phyloP scores from a whole-genome alignment of 345 rosid genomes.

The Boechera retrofracta region DNA sequence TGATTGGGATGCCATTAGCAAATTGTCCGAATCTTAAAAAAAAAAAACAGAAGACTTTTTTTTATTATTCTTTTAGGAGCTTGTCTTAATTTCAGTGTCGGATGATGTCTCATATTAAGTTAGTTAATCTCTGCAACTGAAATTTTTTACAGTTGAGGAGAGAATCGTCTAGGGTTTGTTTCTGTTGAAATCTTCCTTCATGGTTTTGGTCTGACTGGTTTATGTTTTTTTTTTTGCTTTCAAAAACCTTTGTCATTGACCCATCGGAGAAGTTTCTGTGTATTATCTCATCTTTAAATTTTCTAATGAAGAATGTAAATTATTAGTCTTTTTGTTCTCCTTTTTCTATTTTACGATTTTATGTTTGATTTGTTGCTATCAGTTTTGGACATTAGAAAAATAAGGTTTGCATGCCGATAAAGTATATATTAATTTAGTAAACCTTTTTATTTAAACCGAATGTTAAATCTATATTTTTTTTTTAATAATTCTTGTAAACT shows the following conservation, averaged over 20 bases:
- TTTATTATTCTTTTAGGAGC: constrained; percentile 1
- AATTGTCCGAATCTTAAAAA: constrained; percentile 50
- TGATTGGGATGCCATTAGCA: constrained; percentile 79
- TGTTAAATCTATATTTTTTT: not conserved
- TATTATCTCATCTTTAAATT: constrained; percentile 21
- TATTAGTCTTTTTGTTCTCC: not conserved
- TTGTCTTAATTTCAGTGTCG: constrained; percentile 24
- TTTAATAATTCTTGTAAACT: too few relatives aligned
- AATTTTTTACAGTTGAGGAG: constrained; percentile 61
- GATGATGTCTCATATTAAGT: constrained; percentile 32
- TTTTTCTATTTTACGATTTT: not conserved
- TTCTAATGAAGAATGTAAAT: constrained; percentile 35
- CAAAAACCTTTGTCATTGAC: constrained; percentile 31
- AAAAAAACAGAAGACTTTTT: not conserved
- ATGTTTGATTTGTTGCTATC: too few relatives aligned
- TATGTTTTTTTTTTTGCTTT: constrained; percentile 15
- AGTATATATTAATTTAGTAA: not conserved
- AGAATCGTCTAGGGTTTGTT: constrained; percentile 36
- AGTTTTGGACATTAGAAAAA: not conserved
- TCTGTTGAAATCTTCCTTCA: constrained; percentile 34
- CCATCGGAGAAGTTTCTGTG: constrained; percentile 35
- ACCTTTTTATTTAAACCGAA: not conserved
- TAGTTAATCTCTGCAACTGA: constrained; percentile 56
- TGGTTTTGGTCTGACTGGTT: constrained; percentile 48
- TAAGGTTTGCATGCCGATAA: constrained; percentile 13